These are phyloP conservation scores for Juncus inflexus DNA, from an alignment of 176 grass and related monocot species.

Conservation along the genomic window DNA sequence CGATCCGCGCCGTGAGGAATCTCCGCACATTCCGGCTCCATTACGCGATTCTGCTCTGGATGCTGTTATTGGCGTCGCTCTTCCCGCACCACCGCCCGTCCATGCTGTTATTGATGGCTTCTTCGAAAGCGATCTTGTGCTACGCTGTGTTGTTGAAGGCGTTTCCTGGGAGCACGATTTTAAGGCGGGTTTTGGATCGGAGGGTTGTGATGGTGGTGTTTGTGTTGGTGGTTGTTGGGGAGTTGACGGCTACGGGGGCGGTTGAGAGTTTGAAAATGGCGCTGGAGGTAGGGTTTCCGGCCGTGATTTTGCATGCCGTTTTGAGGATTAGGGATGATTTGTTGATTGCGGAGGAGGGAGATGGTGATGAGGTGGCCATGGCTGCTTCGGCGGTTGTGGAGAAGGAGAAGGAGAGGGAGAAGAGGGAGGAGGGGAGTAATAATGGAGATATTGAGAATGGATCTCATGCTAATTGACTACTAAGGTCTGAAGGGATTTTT, in stretches of 20 bases:
- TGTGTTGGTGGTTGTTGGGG: slow-evolving; percentile 49
- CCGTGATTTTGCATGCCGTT: slow-evolving; percentile 54
- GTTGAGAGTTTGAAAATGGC: slow-evolving; percentile 50
- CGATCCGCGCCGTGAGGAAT: slow-evolving; percentile 76
- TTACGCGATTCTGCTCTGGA: slow-evolving; percentile 63
- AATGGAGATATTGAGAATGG: slow-evolving; percentile 7
- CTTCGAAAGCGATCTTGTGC: slow-evolving; percentile 65
- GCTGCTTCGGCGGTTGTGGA: slow-evolving; percentile 35
- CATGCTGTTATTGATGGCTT: slow-evolving; percentile 82
- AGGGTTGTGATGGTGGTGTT: slow-evolving; percentile 46
- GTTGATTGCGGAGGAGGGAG: slow-evolving; percentile 25
- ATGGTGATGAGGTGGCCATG: slow-evolving; percentile 15
- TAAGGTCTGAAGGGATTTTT: no score
- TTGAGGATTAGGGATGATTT: slow-evolving; percentile 73
- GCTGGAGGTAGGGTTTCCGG: slow-evolving; percentile 39
- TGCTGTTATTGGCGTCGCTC: slow-evolving; percentile 56
- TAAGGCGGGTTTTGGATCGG: slow-evolving; percentile 66
- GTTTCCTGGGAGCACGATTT: slow-evolving; percentile 54
- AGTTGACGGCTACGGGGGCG: slow-evolving; percentile 48
- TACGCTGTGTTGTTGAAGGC: slow-evolving; percentile 55
- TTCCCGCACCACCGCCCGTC: slow-evolving; percentile 50
- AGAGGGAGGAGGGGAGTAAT: slow-evolving; percentile 12
- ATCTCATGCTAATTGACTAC: not conserved
- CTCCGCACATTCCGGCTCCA: slow-evolving; percentile 61
- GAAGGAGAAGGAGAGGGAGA: slow-evolving; percentile 71